Percentiles rank a stretch among this genome's conserved stretches.
Conservation (phyloP, 306 rosid species). For the Urtica urens region DNA sequence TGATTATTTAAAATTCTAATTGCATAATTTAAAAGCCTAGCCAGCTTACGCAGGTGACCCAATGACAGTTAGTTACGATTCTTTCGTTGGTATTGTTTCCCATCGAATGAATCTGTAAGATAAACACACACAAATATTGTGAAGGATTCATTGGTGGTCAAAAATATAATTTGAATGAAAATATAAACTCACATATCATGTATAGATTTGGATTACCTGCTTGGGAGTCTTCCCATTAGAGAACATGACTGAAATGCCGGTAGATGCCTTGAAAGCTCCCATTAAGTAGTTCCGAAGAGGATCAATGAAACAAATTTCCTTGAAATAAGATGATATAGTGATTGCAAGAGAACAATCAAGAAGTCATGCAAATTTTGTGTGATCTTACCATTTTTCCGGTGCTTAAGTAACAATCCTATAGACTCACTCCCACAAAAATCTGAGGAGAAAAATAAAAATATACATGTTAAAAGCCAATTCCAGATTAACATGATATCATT, state of each 20-base stretch:
- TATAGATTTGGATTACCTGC: slow-evolving; percentile 51
- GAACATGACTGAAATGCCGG: slow-evolving; percentile 64
- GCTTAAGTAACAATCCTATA: slow-evolving; percentile 3
- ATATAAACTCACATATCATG: neutral
- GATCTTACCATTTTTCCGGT: slow-evolving; percentile 26
- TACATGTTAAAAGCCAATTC: neutral
- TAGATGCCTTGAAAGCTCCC: slow-evolving; percentile 99
- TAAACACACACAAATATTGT: no score
- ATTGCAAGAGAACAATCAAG: neutral
- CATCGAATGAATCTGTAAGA: no score
- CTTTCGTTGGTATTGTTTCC: no score
- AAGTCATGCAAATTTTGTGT: neutral
- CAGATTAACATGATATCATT: neutral
- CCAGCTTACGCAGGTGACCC: no score
- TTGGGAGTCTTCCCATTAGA: slow-evolving; percentile 81
- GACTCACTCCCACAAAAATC: slow-evolving; percentile 19
- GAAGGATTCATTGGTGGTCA: no score
- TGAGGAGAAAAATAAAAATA: slow-evolving; percentile 1
- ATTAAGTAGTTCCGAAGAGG: slow-evolving; percentile 69
- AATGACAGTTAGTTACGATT: no score
- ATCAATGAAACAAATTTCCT: neutral
- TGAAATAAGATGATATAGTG: neutral
- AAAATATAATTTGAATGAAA: neutral
- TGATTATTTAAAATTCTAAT: no score
- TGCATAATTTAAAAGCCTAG: no score